Percentiles rank a stretch among this genome's conserved stretches.
Evolutionary conservation across 106 monocot species (phyloP).

Genomic region (Alisma plantagoaquatica): DNA sequence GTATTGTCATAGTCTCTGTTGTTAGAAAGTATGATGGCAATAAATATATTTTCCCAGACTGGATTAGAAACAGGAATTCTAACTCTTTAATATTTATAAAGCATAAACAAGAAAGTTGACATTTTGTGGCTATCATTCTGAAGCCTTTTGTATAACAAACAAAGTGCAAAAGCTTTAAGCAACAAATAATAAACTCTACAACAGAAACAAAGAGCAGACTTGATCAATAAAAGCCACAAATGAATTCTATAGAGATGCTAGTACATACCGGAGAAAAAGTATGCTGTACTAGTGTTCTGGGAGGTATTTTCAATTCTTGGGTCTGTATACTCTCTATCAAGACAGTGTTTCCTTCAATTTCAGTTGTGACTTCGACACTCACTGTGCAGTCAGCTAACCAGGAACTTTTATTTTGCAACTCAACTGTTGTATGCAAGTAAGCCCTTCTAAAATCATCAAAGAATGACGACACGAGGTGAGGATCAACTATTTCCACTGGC

Average conservation of each 20-base stretch:
- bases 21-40: too few relatives aligned
- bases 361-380: slow-evolving; percentile 67
- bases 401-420: slow-evolving; percentile 83
- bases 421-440: slow-evolving; percentile 73
- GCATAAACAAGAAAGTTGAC: too few relatives aligned
- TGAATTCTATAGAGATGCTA: too few relatives aligned
- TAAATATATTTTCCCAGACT: too few relatives aligned
- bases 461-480: slow-evolving; percentile 88
- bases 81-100: too few relatives aligned
- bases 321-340: slow-evolving; percentile 68
- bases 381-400: slow-evolving; percentile 73
- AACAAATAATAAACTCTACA: too few relatives aligned
- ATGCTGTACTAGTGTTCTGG: slow-evolving; percentile 37
- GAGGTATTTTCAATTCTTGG: slow-evolving; percentile 48
- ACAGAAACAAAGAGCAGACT: not conserved
- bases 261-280: slow-evolving; percentile 80
- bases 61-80: too few relatives aligned
- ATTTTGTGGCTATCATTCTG: too few relatives aligned
- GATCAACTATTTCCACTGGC: slow-evolving; percentile 89
- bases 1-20: too few relatives aligned
- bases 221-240: not conserved
- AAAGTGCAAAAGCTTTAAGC: too few relatives aligned
- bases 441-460: slow-evolving; percentile 76
- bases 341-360: slow-evolving; percentile 56
- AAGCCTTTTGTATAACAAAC: too few relatives aligned